These are phyloP conservation scores for Perkinsela sp. DNA, from an alignment of 208 protist genomes.

Conservation along the genomic window DNA sequence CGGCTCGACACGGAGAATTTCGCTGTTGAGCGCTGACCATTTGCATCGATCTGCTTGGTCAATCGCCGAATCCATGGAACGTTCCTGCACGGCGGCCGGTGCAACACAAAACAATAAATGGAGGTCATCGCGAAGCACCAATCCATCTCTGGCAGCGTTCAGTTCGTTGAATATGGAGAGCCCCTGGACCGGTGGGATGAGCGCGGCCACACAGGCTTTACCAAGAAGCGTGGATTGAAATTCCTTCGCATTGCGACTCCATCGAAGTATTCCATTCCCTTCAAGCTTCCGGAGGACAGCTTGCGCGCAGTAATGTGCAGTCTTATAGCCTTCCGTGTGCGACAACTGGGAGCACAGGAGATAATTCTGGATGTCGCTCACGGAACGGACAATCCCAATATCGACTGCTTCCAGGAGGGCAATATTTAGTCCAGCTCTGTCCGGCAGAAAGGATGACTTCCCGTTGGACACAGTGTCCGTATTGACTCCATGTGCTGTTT, in stretches of 20 bases:
- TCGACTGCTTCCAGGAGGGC: neutral
- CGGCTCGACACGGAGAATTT: neutral
- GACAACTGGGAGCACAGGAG: neutral
- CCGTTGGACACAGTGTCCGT: too few relatives aligned
- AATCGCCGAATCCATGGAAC: neutral
- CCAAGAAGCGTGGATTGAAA: neutral
- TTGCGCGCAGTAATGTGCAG: neutral
- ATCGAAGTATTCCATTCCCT: neutral
- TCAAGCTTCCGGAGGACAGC: neutral
- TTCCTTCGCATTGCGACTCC: neutral
- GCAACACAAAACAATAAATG: neutral
- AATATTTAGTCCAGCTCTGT: neutral
- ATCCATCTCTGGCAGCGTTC: neutral
- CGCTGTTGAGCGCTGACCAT: neutral
- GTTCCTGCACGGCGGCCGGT: too few relatives aligned
- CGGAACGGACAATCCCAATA: neutral
- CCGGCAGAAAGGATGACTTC: too few relatives aligned
- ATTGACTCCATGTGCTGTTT: too few relatives aligned
- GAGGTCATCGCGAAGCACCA: neutral
- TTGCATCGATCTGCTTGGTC: neutral
- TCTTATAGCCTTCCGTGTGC: neutral
- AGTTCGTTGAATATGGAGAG: neutral
- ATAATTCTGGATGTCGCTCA: neutral
- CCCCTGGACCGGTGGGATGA: neutral
- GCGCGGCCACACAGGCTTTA: neutral